Evolutionary conservation across 106 monocot genomes (phyloP).

Genomic region (Iris macrosiphon): DNA sequence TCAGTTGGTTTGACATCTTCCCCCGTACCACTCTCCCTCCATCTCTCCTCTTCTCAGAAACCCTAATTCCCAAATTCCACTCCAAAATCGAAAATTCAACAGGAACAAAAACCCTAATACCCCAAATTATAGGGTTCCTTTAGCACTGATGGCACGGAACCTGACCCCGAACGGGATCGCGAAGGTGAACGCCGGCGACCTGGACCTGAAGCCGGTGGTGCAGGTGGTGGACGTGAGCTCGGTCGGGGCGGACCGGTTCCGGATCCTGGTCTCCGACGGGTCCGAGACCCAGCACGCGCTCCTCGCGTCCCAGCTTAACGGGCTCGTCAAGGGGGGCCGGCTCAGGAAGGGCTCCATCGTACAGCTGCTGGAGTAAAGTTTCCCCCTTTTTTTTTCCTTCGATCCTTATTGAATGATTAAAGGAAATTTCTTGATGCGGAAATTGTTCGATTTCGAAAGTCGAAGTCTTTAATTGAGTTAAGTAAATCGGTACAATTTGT

Average conservation of each 20-base stretch:
- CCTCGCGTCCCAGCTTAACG: constrained; percentile 64
- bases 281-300: constrained; percentile 45
- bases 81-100: too few species aligned
- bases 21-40: too few species aligned
- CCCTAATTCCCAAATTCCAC: too few species aligned
- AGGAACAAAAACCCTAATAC: too few species aligned
- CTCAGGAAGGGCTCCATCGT: constrained; percentile 61
- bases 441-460: too few species aligned
- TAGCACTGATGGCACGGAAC: constrained; percentile 32
- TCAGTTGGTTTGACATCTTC: too few species aligned
- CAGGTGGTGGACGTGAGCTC: constrained; percentile 65
- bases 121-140: background rate
- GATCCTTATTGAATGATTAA: too few species aligned
- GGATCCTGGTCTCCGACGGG: constrained; percentile 78
- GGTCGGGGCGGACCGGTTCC: constrained; percentile 38
- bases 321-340: constrained; percentile 29
- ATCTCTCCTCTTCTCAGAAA: too few species aligned
- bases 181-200: constrained; percentile 50
- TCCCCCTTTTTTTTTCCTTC: background rate
- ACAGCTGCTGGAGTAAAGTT: constrained; percentile 80
- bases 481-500: too few species aligned
- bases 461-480: too few species aligned
- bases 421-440: too few species aligned
- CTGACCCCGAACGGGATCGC: constrained; percentile 67
- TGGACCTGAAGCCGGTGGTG: constrained; percentile 79